Base-by-base conservation (phyloP, 148 eudicot species). In the Rhododendron williamsianum region DNA sequence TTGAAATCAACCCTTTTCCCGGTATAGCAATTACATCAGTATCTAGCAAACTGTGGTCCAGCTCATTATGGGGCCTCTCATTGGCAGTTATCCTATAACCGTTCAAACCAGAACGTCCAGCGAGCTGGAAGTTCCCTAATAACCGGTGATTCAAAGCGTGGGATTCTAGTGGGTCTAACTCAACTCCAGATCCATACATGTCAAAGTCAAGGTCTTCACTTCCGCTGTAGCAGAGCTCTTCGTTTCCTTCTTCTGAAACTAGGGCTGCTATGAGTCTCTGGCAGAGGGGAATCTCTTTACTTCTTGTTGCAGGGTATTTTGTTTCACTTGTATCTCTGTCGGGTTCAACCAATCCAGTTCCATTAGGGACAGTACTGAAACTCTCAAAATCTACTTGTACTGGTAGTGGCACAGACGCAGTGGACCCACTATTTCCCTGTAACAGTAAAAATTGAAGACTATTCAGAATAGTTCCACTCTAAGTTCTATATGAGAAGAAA, bases 221-320 rank as follows among this genome's bases (percentile, higher is more conserved):
- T 58, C 82, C 81, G 51, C 74, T 69, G 77, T 21, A 87, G 71
- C 41, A 88, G 83, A 84, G 82, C 71, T 85, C 87, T 15, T 87
- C 87, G 60, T 83, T 88, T 86, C 83, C 93, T 86, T 91, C 95
- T 87, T 94, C 94, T 71, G 95, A 88, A 81, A 94, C 86, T 73
- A 94, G 54, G 84, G 96, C 96, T 82, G 94, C 88, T 65, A 92
- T 85, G 35, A 94, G 89, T 63, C 91, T 91, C 83, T 94, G 93
- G 79, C 82, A 91, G 30, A 94, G 86, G 51, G 96, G 85, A 81
- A 88, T 83, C 63, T 87, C 89, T 65, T 35, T 82, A 82, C 35
- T 81, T 56, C 80, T 77, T 35, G 80, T 74, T 33, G 83, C 88
- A 11, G 78, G 71, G 77, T 71, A 65, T 84, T 82, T 71, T 74